These are phyloP conservation scores for Colletotrichum lini DNA, from an alignment of 2,329 filamentous ascomycete genomes.

Conservation along the genomic window DNA sequence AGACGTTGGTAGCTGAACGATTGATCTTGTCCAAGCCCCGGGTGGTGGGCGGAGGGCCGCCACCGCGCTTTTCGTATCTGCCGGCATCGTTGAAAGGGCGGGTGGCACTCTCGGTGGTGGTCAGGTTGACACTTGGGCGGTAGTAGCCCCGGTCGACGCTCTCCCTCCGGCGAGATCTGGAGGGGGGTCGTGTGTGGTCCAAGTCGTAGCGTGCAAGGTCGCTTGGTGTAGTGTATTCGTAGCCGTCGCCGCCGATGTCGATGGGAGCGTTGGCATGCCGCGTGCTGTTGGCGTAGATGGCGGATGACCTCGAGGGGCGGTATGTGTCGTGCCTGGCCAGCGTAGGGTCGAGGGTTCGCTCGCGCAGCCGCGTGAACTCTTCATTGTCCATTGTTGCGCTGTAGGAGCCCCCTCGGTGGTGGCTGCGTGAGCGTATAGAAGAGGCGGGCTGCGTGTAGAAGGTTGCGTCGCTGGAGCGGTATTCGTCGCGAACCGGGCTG, in stretches of 20 bases:
- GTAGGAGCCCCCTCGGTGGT: constrained; percentile 59
- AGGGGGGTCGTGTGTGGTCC: constrained; percentile 62
- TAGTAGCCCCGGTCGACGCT: constrained; percentile 70
- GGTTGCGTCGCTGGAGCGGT: constrained; percentile 66
- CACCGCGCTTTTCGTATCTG: constrained; percentile 58
- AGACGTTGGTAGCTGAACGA: constrained; percentile 56
- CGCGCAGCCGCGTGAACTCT: constrained; percentile 65
- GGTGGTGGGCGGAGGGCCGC: constrained; percentile 77
- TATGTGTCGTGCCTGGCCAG: constrained; percentile 60
- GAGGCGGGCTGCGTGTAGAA: constrained; percentile 73
- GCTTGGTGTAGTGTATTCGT: constrained; percentile 75
- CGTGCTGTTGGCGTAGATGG: constrained; percentile 60
- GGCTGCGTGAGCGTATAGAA: constrained; percentile 67
- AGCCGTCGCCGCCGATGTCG: constrained; percentile 72
- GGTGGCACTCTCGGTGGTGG: constrained; percentile 45
- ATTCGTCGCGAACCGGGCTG: constrained; percentile 68
- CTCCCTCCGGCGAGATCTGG: constrained; percentile 62
- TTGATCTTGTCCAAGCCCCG: constrained; percentile 80
- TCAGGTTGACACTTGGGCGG: constrained; percentile 65
- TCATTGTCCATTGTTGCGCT: constrained; percentile 66
- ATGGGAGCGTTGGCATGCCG: constrained; percentile 61
- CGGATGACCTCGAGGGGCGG: constrained; percentile 62
- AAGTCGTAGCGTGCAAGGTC: constrained; percentile 75
- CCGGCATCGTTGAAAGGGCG: constrained; percentile 47
- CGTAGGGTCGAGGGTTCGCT: constrained; percentile 62